Evolutionary conservation across 306 rosid genomes (phyloP).

Genomic region (Lotus japonicus): DNA sequence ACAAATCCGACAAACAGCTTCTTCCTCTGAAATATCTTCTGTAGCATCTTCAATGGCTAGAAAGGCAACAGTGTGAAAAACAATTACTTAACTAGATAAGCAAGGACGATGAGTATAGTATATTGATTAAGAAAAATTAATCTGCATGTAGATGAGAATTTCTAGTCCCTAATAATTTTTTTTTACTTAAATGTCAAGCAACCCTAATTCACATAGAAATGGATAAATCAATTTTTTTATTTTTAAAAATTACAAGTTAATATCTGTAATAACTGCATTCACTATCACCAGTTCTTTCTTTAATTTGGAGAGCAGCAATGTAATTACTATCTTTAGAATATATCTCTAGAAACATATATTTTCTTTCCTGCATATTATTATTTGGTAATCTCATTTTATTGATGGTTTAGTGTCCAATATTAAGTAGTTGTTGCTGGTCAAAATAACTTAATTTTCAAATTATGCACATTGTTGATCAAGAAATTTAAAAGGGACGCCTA

Average conservation of each 20-base stretch:
- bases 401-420: background rate
- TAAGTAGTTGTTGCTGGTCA: background rate
- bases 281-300: too few species aligned
- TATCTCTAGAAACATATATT: background rate
- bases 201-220: too few species aligned
- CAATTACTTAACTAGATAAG: background rate
- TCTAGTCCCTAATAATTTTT: too few species aligned
- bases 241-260: too few species aligned
- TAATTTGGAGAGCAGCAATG: too few species aligned
- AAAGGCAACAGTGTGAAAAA: conserved; percentile 10
- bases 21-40: conserved; percentile 93
- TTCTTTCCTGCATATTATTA: background rate
- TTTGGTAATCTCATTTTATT: background rate
- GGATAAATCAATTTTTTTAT: too few species aligned
- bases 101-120: background rate
- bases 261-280: too few species aligned
- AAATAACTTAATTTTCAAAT: background rate
- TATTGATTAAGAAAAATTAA: background rate
- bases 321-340: background rate
- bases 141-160: background rate
- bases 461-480: background rate
- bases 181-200: too few species aligned
- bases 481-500: conserved; percentile 10
- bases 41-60: conserved; percentile 59
- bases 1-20: conserved; percentile 95